Conservation (phyloP, 331 rosid species). For the Phaseolus coccineus region DNA sequence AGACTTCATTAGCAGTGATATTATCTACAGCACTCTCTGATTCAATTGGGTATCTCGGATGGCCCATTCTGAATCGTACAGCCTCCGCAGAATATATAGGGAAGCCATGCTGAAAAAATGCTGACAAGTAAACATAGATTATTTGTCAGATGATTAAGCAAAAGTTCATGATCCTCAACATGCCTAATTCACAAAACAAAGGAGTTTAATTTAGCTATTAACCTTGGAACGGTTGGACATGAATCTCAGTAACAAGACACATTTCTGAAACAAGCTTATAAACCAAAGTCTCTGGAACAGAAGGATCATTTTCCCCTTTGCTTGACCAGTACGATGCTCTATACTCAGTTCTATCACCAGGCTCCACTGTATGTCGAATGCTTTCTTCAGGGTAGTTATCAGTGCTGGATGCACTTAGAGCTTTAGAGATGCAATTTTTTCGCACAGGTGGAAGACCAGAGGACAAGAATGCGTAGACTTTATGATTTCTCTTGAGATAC, state of each 20-base stretch:
- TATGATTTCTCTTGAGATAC: constrained; percentile 58
- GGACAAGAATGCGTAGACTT: constrained; percentile 59
- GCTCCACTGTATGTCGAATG: constrained; percentile 57
- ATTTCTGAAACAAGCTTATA: constrained; percentile 58
- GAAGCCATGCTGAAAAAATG: constrained; percentile 61
- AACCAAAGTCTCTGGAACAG: constrained; percentile 60
- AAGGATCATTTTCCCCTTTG: constrained; percentile 63
- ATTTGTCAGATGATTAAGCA: constrained; percentile 35
- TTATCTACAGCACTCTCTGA: not conserved
- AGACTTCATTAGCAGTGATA: not conserved
- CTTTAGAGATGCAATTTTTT: constrained; percentile 53
- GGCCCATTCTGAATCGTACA: constrained; percentile 68
- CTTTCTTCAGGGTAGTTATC: constrained; percentile 65
- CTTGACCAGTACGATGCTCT: constrained; percentile 80
- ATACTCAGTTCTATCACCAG: constrained; percentile 49
- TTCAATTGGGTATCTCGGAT: constrained; percentile 37
- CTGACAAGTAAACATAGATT: constrained; percentile 54
- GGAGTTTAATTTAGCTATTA: constrained; percentile 24
- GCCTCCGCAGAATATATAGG: constrained; percentile 68
- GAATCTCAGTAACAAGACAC: constrained; percentile 68
- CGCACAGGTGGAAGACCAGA: constrained; percentile 50
- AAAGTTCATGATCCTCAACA: constrained; percentile 33
- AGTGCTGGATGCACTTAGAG: constrained; percentile 72
- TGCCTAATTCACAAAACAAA: constrained; percentile 12
- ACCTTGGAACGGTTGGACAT: constrained; percentile 74